Conservation (phyloP, 164 flowering plant species). For the Vitis rotundifolia region DNA sequence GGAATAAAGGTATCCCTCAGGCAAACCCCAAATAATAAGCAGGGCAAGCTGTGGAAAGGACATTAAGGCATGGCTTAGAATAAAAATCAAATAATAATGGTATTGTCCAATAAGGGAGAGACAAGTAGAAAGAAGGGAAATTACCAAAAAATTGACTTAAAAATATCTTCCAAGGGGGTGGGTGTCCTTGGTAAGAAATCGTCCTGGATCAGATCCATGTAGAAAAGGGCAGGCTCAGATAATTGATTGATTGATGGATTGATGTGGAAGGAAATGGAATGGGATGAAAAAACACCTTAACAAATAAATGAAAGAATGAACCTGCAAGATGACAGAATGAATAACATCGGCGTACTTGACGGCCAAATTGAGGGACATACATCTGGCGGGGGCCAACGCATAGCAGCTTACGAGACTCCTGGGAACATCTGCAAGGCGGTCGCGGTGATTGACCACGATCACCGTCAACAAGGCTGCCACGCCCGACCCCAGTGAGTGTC, state of each 20-base stretch:
- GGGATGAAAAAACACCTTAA: neutral
- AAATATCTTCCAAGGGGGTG: constrained; percentile 92
- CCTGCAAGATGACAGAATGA: constrained; percentile 84
- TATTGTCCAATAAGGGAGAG: constrained; percentile 6
- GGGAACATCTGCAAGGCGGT: constrained; percentile 58
- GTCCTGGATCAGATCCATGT: constrained; percentile 55
- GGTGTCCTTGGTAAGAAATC: constrained; percentile 95
- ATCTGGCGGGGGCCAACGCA: constrained; percentile 86
- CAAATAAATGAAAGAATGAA: constrained; percentile 5
- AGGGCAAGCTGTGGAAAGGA: constrained; percentile 91
- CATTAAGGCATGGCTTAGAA: constrained; percentile 63
- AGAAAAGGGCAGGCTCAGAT: too few relatives aligned
- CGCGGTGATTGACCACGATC: constrained; percentile 59
- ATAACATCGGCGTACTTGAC: constrained; percentile 91
- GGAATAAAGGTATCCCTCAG: constrained; percentile 93
- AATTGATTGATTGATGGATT: too few relatives aligned
- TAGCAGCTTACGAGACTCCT: constrained; percentile 56
- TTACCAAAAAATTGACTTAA: constrained; percentile 83
- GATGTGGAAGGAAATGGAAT: neutral
- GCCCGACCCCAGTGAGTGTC: constrained; percentile 89
- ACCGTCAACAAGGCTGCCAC: constrained; percentile 71
- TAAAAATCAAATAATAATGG: constrained; percentile 20
- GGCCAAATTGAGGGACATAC: constrained; percentile 93
- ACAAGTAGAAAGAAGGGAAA: constrained; percentile 12
- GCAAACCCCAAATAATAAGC: constrained; percentile 78